Conservation (phyloP, 164 flowering plant genomes). For the Paratinospora sagittata region DNA sequence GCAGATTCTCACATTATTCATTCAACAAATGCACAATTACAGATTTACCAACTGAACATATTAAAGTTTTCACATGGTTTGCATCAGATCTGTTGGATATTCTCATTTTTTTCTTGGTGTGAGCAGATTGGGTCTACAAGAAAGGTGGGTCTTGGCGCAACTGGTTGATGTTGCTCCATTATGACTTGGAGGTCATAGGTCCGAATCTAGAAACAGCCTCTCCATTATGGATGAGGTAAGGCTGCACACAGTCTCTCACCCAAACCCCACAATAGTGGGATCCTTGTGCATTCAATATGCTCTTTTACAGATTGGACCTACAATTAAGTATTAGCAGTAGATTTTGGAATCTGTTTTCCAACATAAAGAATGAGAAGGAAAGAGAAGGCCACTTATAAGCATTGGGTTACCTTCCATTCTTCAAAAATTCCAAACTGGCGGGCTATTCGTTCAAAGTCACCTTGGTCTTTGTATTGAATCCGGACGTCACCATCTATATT, state of each 20-base stretch:
- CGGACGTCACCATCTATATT: slow-evolving; percentile 82
- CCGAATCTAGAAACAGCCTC: too few species aligned
- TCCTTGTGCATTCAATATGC: too few species aligned
- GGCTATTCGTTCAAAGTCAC: slow-evolving; percentile 68
- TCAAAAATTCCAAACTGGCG: slow-evolving; percentile 86
- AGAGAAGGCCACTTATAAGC: neutral
- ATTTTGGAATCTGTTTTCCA: neutral
- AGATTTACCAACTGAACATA: too few species aligned
- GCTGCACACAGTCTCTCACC: neutral
- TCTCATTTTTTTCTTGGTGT: neutral
- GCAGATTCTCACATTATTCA: too few species aligned
- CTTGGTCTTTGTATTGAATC: slow-evolving; percentile 57
- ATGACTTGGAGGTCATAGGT: too few species aligned
- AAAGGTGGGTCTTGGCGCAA: too few species aligned
- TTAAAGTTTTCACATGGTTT: too few species aligned
- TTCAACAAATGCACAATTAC: too few species aligned
- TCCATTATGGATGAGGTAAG: too few species aligned
- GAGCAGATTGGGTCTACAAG: too few species aligned
- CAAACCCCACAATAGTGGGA: neutral
- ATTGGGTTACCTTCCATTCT: slow-evolving; percentile 85
- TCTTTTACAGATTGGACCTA: neutral
- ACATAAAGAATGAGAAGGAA: neutral
- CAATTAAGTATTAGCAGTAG: neutral
- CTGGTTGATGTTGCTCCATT: too few species aligned
- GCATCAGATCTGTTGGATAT: too few species aligned